Conservation (phyloP, 495 filamentous ascomycete genomes). For the Penicillium riverlandense region DNA sequence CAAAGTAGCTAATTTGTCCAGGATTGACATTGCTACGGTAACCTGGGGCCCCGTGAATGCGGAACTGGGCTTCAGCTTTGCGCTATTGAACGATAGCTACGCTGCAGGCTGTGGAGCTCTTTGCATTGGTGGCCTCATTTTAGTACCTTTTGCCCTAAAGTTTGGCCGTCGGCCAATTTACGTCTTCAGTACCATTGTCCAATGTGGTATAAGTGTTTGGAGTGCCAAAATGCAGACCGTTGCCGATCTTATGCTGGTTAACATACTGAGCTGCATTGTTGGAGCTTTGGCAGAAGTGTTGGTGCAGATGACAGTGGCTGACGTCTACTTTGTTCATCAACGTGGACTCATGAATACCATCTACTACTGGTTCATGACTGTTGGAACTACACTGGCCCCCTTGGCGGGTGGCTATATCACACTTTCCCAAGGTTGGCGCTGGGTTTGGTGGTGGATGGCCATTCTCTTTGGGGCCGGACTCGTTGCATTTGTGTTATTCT, state of each 20-base stretch:
- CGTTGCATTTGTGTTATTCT: slow-evolving; percentile 9
- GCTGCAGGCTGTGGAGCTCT: slow-evolving; percentile 32
- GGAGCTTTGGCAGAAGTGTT: slow-evolving; percentile 34
- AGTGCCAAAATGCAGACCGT: slow-evolving; percentile 26
- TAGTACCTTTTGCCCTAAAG: slow-evolving; percentile 39
- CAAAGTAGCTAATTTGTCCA: background rate
- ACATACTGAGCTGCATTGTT: slow-evolving; percentile 25
- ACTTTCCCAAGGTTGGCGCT: slow-evolving; percentile 37
- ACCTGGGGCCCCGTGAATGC: slow-evolving; percentile 33
- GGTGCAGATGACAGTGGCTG: slow-evolving; percentile 40
- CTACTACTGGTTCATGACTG: slow-evolving; percentile 25
- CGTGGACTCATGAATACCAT: slow-evolving; percentile 32
- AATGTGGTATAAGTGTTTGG: slow-evolving; percentile 34
- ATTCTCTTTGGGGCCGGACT: slow-evolving; percentile 30
- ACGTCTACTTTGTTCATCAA: slow-evolving; percentile 44
- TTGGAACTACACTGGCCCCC: slow-evolving; percentile 27
- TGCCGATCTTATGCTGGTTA: slow-evolving; percentile 29
- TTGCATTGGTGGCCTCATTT: slow-evolving; percentile 28
- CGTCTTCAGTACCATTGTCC: slow-evolving; percentile 25
- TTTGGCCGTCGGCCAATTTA: slow-evolving; percentile 39
- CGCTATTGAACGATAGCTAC: slow-evolving; percentile 30
- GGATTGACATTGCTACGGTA: slow-evolving; percentile 27
- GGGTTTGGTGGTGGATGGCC: slow-evolving; percentile 44
- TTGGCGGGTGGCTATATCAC: slow-evolving; percentile 39
- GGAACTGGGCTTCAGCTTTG: slow-evolving; percentile 30